A percentile compares a stretch with the other conserved stretches of the same genome.
These are phyloP conservation scores for Penicillium crystallinum DNA, from an alignment of 495 filamentous ascomycete species.

Conservation along the genomic window DNA sequence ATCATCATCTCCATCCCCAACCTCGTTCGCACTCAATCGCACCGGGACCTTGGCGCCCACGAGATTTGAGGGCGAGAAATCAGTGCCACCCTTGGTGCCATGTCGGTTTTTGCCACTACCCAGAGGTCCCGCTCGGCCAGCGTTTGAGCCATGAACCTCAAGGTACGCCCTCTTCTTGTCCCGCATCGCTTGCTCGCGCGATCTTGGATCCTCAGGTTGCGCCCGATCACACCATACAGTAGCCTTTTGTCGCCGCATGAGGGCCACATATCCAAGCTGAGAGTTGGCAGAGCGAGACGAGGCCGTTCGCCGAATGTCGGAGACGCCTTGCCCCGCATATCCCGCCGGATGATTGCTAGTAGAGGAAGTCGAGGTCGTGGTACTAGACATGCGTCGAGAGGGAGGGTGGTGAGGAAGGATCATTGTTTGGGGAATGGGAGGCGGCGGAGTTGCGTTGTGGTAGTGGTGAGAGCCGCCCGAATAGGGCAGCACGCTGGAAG, in stretches of 20 bases:
- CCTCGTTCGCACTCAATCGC: constrained; percentile 87
- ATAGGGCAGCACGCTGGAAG: constrained; percentile 53
- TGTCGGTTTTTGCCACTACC: constrained; percentile 77
- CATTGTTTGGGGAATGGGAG: constrained; percentile 25
- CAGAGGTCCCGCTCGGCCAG: constrained; percentile 51
- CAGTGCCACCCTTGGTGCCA: constrained; percentile 62
- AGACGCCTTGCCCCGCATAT: constrained; percentile 42
- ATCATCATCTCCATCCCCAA: constrained; percentile 81
- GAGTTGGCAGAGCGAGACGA: constrained; percentile 56
- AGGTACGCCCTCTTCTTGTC: constrained; percentile 79
- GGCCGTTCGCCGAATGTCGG: constrained; percentile 69
- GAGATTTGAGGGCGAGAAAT: constrained; percentile 69
- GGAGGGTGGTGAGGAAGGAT: constrained; percentile 30
- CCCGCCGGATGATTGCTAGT: constrained; percentile 41
- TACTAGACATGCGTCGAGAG: constrained; percentile 64
- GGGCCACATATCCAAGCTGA: constrained; percentile 79
- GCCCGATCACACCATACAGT: constrained; percentile 98
- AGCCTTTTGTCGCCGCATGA: constrained; percentile 92
- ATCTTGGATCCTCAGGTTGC: constrained; percentile 83
- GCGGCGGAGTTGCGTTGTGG: constrained; percentile 19
- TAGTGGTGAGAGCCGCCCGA: constrained; percentile 27
- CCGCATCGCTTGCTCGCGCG: constrained; percentile 70
- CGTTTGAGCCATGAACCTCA: constrained; percentile 63
- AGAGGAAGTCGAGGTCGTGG: constrained; percentile 62
- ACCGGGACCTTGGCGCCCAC: constrained; percentile 78